Evolutionary conservation across 2,329 filamentous ascomycete genomes (phyloP).

Genomic region (Fusarium napiforme): DNA sequence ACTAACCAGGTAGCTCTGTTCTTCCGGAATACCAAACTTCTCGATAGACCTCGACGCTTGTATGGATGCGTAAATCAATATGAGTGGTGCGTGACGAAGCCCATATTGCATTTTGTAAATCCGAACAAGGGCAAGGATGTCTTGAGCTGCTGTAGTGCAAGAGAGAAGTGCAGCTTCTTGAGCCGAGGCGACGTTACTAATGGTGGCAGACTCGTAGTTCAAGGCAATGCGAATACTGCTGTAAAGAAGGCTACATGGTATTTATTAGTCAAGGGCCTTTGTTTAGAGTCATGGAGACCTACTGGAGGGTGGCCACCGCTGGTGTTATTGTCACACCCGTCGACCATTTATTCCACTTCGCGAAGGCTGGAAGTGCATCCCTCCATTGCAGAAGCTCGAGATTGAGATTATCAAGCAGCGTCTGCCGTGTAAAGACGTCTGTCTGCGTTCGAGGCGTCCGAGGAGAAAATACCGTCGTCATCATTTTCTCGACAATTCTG

Average conservation of each 20-base stretch:
- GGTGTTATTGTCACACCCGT: not conserved
- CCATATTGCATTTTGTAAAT: conserved; percentile 2
- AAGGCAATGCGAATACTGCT: not conserved
- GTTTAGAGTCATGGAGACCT: not conserved
- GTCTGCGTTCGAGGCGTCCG: not conserved
- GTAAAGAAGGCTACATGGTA: not conserved
- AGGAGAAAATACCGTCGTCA: not conserved
- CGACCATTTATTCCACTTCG: conserved; percentile 3
- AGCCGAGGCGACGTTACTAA: not conserved
- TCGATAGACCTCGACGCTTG: not conserved
- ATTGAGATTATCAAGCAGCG: not conserved
- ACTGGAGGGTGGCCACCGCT: not conserved
- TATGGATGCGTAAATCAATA: conserved; percentile 2
- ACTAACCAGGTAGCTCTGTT: not conserved
- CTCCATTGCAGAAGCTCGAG: not conserved
- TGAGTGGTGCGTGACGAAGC: not conserved
- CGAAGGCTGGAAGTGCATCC: not conserved
- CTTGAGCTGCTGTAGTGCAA: not conserved
- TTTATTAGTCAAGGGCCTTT: accelerated
- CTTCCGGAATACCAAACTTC: conserved; percentile 1
- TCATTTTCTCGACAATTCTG: conserved; percentile 3
- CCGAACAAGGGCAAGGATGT: not conserved
- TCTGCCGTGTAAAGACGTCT: not conserved
- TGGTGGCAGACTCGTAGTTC: not conserved
- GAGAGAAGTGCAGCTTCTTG: not conserved